Evolutionary conservation across 331 rosid genomes (phyloP), one percentile per base, ranked within the genome.

Genomic region (Pyracantha coccinea): DNA sequence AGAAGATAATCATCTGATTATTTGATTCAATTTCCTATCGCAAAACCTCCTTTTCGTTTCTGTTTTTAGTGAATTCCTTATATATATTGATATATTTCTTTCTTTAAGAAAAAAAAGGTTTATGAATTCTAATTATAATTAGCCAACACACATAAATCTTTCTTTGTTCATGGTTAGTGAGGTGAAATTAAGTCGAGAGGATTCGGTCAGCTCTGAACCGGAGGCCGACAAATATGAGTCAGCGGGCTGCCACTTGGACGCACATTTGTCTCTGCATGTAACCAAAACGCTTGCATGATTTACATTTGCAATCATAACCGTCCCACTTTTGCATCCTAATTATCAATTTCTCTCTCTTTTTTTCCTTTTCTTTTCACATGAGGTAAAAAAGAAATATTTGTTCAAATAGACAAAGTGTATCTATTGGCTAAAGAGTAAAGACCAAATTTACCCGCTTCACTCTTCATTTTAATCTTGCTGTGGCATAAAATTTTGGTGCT

Each of bases 161-260:
- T 15, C 35, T 27, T 28, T 29, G 15, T 29, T 29, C 15, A 28
- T 29, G 44, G 24, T 8, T 63, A 11, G 68, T 29, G 68, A 63
- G 45, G 68, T 63, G 68, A 63, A 38, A 61, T 27, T 8, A 15
- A 15, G 20, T 24, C 20, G 20, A 17, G 20, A 50, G 55, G 20
- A 50, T 50, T 50, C 19, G n/a, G n/a, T 61, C 33, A 27, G 66
- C 68, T 19, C n/a, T n/a, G 32, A 32, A 65, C 28, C 50, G 11
- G 27, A 32, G 52, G 50, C 27, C 0, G 73, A 32, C 45, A 74
- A 20, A 19, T 74, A n/a, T 28, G 31, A 44, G 31, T 14, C 32
- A 75, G 4, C 21, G 65, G 25, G 29, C n/a, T 66, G 73, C 79
- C 79, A 75, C 52, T 67, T 75, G 79, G 74, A 66, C 6, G 41